A percentile compares a stretch with the other conserved stretches of the same genome.
phyloP scores from a whole-genome alignment of 768 basidiomycete genomes.

The Mycena kentingensis region DNA sequence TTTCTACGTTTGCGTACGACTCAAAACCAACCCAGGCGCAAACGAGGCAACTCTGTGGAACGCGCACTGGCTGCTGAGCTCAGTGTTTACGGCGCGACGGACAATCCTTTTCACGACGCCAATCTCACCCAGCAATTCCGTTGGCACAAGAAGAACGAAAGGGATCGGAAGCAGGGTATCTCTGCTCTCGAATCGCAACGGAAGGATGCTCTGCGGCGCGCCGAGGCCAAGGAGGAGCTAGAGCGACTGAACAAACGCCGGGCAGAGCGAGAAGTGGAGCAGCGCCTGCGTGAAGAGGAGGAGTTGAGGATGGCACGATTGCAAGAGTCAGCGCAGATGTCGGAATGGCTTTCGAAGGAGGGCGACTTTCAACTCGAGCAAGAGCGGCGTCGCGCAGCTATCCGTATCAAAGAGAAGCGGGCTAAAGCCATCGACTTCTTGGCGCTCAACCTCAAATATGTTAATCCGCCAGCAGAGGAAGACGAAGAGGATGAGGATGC shows the following conservation, averaged over 20 bases:
- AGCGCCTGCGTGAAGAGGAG: constrained; percentile 87
- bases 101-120: constrained; percentile 98
- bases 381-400: constrained; percentile 85
- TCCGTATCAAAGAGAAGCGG: constrained; percentile 92
- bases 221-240: constrained; percentile 94
- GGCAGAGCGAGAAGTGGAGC: constrained; percentile 91
- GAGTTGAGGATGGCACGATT: constrained; percentile 84
- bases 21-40: too few species aligned
- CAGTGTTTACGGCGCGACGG: constrained; percentile 92
- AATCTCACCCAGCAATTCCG: constrained; percentile 96
- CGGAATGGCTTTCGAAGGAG: constrained; percentile 96
- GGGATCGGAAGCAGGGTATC: constrained; percentile 88
- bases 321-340: constrained; percentile 96
- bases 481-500: constrained; percentile 78
- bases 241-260: constrained; percentile 87
- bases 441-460: constrained; percentile 93
- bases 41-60: too few species aligned
- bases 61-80: too few species aligned
- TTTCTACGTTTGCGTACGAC: too few species aligned
- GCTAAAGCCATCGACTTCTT: constrained; percentile 99
- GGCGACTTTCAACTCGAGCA: constrained; percentile 97
- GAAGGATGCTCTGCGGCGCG: constrained; percentile 75
- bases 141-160: constrained; percentile 99
- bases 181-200: constrained; percentile 75
- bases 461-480: constrained; percentile 68